Base-by-base conservation (phyloP, 1,139 yeast species). In the Taphrina communis region DNA sequence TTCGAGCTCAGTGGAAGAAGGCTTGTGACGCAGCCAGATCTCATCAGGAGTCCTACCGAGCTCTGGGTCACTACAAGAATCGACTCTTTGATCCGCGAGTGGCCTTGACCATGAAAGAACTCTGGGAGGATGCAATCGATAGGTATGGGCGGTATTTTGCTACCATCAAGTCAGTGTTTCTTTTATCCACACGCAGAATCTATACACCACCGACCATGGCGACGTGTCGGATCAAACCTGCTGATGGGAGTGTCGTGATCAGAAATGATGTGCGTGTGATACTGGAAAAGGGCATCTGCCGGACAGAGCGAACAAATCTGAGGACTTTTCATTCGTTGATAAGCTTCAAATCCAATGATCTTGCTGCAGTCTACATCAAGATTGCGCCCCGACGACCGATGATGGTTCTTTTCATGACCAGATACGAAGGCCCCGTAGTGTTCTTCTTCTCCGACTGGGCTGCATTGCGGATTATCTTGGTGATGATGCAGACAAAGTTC, bases 401-500 rank as follows among this genome's bases (percentile, higher is more conserved):
- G 53, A 50, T 50, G 53, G 11, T 50, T 1, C 36, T 50, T 6
- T 50, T 50, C 36, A 50, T 50, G 53, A 50, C 53, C 31, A 50
- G n/a, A 21, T 50, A 21, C 3, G 53, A 50, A 21, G 53, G 53
- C 4, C 53, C 53, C 12, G 53, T 50, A 8, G 36, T 50, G n/a
- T 50, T 50, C 36, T 50, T 50, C 53, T 50, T 50, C n/a, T 21
- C 12, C 21, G 36, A 50, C 14, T 25, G n/a, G 53, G n/a, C 21
- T n/a, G 31, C 36, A 11, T 8, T 50, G n/a, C 53, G 53, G 9
- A 36, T 50, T 35, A 21, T 50, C n/a, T 35, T 50, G 36, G 53
- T 50, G 2, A 21, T 50, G 31, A 50, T 50, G 53, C 53, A 50
- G 36, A 50, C 53, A 50, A 21, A 50, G 36, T 50, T 50, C 36